Conservation (phyloP, 768 basidiomycete genomes). For the Tremella yokohamensis region DNA sequence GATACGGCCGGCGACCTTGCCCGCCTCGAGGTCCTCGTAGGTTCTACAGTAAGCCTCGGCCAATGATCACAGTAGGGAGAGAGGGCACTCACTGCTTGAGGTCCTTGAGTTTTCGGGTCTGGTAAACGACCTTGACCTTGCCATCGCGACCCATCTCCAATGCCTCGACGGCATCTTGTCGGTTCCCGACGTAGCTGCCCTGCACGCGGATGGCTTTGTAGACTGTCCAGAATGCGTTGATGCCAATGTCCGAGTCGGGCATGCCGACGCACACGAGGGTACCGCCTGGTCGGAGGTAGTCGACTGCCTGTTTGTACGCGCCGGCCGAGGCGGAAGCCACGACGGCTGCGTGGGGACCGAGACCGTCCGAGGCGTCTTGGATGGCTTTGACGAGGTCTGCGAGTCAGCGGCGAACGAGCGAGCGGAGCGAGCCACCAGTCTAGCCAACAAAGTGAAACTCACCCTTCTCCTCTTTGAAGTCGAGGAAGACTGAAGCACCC, state of each 20-base stretch:
- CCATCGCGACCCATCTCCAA: conserved; percentile 70
- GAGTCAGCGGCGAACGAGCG: neutral
- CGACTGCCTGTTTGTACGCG: conserved; percentile 56
- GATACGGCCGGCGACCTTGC: conserved; percentile 29
- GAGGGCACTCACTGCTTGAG: conserved; percentile 16
- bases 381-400: conserved; percentile 65
- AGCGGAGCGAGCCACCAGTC: neutral
- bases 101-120: conserved; percentile 17
- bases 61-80: neutral
- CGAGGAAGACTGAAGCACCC: conserved; percentile 68
- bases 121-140: conserved; percentile 56
- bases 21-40: conserved; percentile 28
- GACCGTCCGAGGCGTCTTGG: conserved; percentile 61
- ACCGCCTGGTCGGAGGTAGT: conserved; percentile 60
- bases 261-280: conserved; percentile 70
- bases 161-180: conserved; percentile 78
- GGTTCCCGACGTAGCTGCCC: conserved; percentile 55
- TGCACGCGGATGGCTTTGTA: conserved; percentile 50
- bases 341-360: conserved; percentile 65
- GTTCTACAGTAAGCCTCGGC: conserved; percentile 10
- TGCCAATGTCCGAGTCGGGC: conserved; percentile 56
- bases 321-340: conserved; percentile 50
- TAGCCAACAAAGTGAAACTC: neutral
- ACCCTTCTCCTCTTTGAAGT: conserved; percentile 63
- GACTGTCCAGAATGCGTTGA: conserved; percentile 52